A percentile compares a stretch with the other conserved stretches of the same genome.
Conservation (phyloP, 192 early-diverging fungal species). For the Coemansia sp. region DNA sequence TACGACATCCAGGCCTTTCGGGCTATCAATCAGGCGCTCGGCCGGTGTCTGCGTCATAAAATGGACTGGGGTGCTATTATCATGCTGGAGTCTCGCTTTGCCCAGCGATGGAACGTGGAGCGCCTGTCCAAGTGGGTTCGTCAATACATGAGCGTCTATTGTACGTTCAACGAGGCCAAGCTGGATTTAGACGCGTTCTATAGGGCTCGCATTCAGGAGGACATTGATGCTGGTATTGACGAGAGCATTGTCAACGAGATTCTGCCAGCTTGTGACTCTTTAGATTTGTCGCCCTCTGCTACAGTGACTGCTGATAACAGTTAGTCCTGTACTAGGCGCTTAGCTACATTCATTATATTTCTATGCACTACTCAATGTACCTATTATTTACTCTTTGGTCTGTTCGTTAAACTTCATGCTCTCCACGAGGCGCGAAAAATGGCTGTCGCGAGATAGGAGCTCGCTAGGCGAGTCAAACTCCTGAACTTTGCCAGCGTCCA, state of each 20-base stretch:
- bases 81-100: constrained; percentile 59
- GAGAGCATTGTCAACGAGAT: neutral
- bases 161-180: constrained; percentile 20
- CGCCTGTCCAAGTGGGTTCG: constrained; percentile 56
- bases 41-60: constrained; percentile 59
- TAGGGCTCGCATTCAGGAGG: constrained; percentile 17
- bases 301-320: neutral
- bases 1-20: constrained; percentile 61
- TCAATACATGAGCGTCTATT: constrained; percentile 14
- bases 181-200: constrained; percentile 27
- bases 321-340: neutral
- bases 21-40: constrained; percentile 61
- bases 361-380: neutral
- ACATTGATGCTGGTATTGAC: neutral
- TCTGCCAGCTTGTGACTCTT: neutral
- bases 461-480: constrained; percentile 67
- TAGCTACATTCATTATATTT: neutral
- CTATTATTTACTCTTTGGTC: neutral
- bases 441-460: constrained; percentile 40
- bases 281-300: neutral
- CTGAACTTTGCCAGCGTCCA: constrained; percentile 64
- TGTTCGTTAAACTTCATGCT: constrained; percentile 12
- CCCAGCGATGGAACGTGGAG: constrained; percentile 12
- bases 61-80: constrained; percentile 62
- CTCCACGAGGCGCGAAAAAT: constrained; percentile 14